phyloP scores from a whole-genome alignment of 106 monocot genomes.

The Alisma plantagoaquatica region DNA sequence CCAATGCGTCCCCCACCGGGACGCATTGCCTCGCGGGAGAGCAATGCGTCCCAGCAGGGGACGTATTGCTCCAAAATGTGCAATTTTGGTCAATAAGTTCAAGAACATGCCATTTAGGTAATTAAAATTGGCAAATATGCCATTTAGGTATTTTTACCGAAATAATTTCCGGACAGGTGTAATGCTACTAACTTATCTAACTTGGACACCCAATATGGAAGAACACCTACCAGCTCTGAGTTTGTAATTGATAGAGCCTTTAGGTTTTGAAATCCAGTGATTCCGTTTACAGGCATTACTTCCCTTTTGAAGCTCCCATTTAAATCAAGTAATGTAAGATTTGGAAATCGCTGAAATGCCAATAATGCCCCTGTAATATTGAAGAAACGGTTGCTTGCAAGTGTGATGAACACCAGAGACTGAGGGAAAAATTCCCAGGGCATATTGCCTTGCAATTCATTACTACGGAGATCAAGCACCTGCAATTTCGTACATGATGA shows the following conservation, averaged over 20 bases:
- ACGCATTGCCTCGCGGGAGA: too few species aligned
- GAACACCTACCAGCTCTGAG: constrained; percentile 39
- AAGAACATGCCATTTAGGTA: too few species aligned
- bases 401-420: constrained; percentile 44
- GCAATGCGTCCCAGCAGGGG: too few species aligned
- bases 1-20: too few species aligned
- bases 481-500: constrained; percentile 28
- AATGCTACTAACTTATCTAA: constrained; percentile 50
- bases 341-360: constrained; percentile 32
- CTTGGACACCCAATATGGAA: constrained; percentile 39
- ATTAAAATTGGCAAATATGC: too few species aligned
- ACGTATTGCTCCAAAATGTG: too few species aligned
- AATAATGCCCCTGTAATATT: constrained; percentile 35
- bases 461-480: constrained; percentile 55
- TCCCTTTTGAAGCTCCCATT: constrained; percentile 61
- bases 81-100: too few species aligned
- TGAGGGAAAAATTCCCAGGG: constrained; percentile 38
- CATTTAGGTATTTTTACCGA: too few species aligned
- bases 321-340: constrained; percentile 52
- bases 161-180: constrained; percentile 66
- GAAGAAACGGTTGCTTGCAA: constrained; percentile 60
- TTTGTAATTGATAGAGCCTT: constrained; percentile 44
- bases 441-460: constrained; percentile 38
- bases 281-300: constrained; percentile 23
- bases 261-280: constrained; percentile 30